phyloP scores from a whole-genome alignment of 805 yeast species.

The Zygosaccharomyces kombuchaensis region DNA sequence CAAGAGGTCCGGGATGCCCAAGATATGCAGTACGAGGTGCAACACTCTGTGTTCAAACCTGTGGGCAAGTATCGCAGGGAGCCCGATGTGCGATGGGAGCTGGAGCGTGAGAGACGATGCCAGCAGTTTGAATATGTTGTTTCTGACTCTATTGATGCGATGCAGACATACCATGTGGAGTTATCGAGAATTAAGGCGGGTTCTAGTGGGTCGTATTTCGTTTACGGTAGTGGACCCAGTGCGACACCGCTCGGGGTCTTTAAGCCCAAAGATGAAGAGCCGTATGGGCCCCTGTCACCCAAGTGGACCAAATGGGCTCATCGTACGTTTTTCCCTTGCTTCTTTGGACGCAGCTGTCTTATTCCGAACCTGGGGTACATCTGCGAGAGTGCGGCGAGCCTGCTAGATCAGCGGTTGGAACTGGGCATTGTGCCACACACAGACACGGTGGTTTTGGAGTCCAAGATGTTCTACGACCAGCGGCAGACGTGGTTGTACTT shows the following conservation, averaged over 20 bases:
- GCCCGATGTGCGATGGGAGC: not conserved
- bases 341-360: constrained; percentile 67
- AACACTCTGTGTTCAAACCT: constrained; percentile 52
- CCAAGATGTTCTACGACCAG: constrained; percentile 40
- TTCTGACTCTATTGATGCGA: constrained; percentile 42
- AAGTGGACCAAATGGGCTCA: constrained; percentile 80
- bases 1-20: constrained; percentile 1
- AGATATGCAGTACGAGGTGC: constrained; percentile 40
- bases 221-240: constrained; percentile 33
- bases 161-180: constrained; percentile 39
- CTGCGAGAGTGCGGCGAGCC: constrained; percentile 66
- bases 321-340: constrained; percentile 69
- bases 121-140: constrained; percentile 32
- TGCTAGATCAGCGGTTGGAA: constrained; percentile 56
- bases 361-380: constrained; percentile 71
- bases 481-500: constrained; percentile 18
- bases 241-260: constrained; percentile 51
- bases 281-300: constrained; percentile 72
- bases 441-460: constrained; percentile 48
- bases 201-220: constrained; percentile 67
- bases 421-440: constrained; percentile 64
- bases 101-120: constrained; percentile 2
- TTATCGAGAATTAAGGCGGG: constrained; percentile 60
- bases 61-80: constrained; percentile 24
- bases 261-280: constrained; percentile 78